These are phyloP conservation scores for Boletus sensibilis DNA, from an alignment of 768 basidiomycete genomes.

Conservation along the genomic window DNA sequence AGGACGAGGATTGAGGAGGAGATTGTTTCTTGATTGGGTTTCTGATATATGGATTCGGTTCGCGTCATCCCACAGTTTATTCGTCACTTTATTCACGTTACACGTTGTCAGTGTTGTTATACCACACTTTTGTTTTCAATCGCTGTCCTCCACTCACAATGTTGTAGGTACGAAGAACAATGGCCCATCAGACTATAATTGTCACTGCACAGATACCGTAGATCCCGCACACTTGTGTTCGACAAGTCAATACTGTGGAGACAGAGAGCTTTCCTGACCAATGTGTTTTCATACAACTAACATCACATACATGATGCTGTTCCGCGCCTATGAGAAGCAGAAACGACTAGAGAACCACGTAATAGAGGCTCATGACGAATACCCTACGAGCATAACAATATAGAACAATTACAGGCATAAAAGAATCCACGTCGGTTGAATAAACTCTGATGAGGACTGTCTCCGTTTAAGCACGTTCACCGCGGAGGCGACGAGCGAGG, in stretches of 20 bases:
- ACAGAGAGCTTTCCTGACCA: neutral
- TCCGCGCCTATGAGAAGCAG: neutral
- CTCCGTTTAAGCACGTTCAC: conserved; percentile 25
- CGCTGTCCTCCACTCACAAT: neutral
- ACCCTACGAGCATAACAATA: neutral
- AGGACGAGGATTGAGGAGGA: conserved; percentile 10
- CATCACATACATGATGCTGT: neutral
- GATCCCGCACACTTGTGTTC: neutral
- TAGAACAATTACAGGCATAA: neutral
- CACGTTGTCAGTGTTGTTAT: neutral
- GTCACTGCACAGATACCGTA: neutral
- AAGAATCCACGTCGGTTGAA: neutral
- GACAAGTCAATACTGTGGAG: neutral
- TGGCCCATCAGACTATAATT: neutral
- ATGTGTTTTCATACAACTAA: neutral
- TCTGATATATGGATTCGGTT: conserved; percentile 4
- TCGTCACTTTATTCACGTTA: conserved; percentile 26
- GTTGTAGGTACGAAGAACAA: neutral
- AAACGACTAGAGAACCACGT: neutral
- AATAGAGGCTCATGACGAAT: neutral
- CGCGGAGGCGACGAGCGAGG: conserved; percentile 34
- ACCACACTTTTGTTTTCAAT: neutral
- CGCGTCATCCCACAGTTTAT: conserved; percentile 21
- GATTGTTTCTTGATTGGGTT: neutral
- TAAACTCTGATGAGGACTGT: neutral